Base-by-base conservation (phyloP, 108 stramenopile genomes). In the Fragilariopsis cylindrus region DNA sequence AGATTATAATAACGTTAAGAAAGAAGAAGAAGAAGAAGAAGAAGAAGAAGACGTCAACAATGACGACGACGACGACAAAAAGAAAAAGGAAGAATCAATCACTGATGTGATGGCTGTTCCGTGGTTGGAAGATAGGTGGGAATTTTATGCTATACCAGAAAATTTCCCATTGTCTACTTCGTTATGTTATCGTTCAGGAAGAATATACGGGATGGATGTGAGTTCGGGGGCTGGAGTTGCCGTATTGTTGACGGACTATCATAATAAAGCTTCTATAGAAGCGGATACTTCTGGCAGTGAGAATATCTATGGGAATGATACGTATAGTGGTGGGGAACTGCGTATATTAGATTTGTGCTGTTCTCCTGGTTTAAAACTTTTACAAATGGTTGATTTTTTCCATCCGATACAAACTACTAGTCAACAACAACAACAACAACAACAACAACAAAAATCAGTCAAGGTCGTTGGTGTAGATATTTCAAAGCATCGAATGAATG, bases 261-360 rank as follows among this genome's bases (percentile, higher is more conserved):
- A 84, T 60, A 86, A 85, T 66, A 69, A 76, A 74, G 56, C 19
- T 42, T 58, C 57, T 3, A 56, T 57, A n/a, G 16, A 42, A 4
- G 52, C 41, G 13, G 41, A 60, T 42, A 57, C 65, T 63, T 57
- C 15, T 16, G 16, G 12, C 46, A 48, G 19, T 64, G 57, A 21
- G 8, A 13, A n/a, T 44, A 4, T 19, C 13, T 48, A 0, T 21
- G 53, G 39, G 30, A 48, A 71, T 44, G 9, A 71, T 45, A 53
- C 5, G 19, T 15, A 12, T 6, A 13, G 48, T 13, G 60, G 3
- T 39, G 57, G 9, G 39, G 57, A 72, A 50, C 19, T 93, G 11
- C 81, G 92, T 12, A 82, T 96, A 5, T 75, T 97, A 48, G 97
- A 98, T 82, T 71, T 98, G 47, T 98, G 97, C 67, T 96, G 93